A percentile compares a stretch with the other conserved stretches of the same genome.
These are phyloP conservation scores for Penicillium arizonense DNA, from an alignment of 495 filamentous ascomycete genomes.

Conservation along the genomic window DNA sequence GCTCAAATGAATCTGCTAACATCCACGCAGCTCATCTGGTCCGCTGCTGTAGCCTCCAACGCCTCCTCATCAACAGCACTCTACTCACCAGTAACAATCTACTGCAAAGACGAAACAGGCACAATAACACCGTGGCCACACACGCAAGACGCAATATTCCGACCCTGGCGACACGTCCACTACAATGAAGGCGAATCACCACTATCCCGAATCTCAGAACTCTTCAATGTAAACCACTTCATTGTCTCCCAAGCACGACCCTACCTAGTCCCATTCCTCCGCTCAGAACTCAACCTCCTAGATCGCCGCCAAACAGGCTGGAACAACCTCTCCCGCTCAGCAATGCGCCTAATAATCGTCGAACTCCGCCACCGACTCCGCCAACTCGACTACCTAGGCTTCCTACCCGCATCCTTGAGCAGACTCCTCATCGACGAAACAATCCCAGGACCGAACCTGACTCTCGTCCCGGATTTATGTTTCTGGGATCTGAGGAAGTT, in stretches of 20 bases:
- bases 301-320: conserved; percentile 59
- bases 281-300: conserved; percentile 75
- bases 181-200: conserved; percentile 79
- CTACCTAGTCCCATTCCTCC: conserved; percentile 86
- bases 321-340: conserved; percentile 56
- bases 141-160: conserved; percentile 64
- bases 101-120: conserved; percentile 80
- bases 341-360: conserved; percentile 66
- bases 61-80: conserved; percentile 62
- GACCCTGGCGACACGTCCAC: conserved; percentile 63
- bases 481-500: conserved; percentile 69
- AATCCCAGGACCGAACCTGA: conserved; percentile 76
- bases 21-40: conserved; percentile 71
- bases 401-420: conserved; percentile 67
- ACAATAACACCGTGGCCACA: conserved; percentile 77
- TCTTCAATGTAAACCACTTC: conserved; percentile 98
- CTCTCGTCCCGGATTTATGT: conserved; percentile 77
- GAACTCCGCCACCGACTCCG: conserved; percentile 80
- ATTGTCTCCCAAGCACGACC: conserved; percentile 96
- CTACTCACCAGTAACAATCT: conserved; percentile 66
- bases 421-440: conserved; percentile 85
- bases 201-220: conserved; percentile 77
- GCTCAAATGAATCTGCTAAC: background rate
- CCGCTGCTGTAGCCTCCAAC: conserved; percentile 90
- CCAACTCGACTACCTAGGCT: conserved; percentile 74